phyloP scores from a whole-genome alignment of 225 moss, liverwort and hornwort genomes.

The Sphagnum tenellum region DNA sequence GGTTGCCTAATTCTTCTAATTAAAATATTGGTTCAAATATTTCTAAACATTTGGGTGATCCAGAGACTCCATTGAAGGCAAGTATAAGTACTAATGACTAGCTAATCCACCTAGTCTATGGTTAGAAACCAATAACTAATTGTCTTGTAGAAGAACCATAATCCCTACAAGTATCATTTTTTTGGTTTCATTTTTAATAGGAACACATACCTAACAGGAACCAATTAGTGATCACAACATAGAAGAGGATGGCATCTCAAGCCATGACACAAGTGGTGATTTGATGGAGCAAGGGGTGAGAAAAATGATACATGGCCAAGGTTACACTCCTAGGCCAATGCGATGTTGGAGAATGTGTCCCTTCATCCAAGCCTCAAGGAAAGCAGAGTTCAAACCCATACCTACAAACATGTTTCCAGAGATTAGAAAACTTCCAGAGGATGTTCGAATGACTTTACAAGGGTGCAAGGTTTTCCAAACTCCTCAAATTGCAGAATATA shows the following conservation, averaged over 20 bases:
- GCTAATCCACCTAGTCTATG: too few relatives aligned
- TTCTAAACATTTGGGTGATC: too few relatives aligned
- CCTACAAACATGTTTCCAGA: conserved; percentile 3
- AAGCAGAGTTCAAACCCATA: conserved; percentile 21
- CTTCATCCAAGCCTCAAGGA: conserved; percentile 32
- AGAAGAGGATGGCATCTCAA: not conserved
- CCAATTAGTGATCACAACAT: too few relatives aligned
- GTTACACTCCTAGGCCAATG: conserved; percentile 20
- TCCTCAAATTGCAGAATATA: conserved; percentile 39
- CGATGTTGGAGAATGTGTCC: conserved; percentile 34
- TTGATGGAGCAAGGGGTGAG: conserved; percentile 24
- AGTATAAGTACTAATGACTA: too few relatives aligned
- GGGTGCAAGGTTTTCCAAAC: conserved; percentile 40
- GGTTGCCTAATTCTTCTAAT: too few relatives aligned
- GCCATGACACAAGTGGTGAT: conserved; percentile 4
- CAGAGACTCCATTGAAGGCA: too few relatives aligned
- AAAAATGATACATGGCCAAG: conserved; percentile 37
- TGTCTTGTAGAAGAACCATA: too few relatives aligned
- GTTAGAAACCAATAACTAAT: too few relatives aligned
- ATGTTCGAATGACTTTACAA: conserved; percentile 12
- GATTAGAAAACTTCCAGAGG: conserved; percentile 33
- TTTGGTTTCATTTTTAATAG: too few relatives aligned
- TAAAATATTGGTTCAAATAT: too few relatives aligned
- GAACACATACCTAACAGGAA: too few relatives aligned
- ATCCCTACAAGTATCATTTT: too few relatives aligned